These are phyloP conservation scores for Paecilomyces sp. DNA, from an alignment of 2,329 filamentous ascomycete genomes.

Conservation along the genomic window DNA sequence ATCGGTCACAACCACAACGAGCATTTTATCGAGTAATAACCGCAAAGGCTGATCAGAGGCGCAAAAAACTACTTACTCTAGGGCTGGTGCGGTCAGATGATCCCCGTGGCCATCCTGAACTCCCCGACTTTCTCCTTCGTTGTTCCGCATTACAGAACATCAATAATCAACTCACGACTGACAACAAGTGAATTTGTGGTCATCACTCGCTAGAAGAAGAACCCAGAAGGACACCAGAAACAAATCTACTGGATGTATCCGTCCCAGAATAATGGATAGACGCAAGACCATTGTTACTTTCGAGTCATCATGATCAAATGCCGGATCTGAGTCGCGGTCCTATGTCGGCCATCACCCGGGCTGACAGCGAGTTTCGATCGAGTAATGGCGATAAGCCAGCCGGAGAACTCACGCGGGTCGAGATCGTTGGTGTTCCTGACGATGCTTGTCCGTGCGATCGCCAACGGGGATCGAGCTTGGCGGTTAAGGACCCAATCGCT, in stretches of 20 bases:
- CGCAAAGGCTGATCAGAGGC: neutral
- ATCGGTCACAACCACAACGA: neutral
- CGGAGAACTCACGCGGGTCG: neutral
- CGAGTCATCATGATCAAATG: neutral
- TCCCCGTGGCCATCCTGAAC: neutral
- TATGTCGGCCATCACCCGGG: neutral
- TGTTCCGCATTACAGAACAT: neutral
- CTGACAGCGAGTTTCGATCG: constrained; percentile 8
- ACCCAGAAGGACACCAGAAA: neutral
- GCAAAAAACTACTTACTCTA: neutral
- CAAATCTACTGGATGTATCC: neutral
- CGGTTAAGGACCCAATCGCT: neutral
- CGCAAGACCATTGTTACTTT: neutral
- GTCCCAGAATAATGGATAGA: neutral
- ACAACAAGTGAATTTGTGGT: neutral
- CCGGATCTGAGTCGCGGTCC: neutral
- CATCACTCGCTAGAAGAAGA: neutral
- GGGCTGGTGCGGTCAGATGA: neutral
- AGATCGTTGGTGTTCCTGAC: neutral
- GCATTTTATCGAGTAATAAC: neutral
- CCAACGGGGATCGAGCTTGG: neutral
- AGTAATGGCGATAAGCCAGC: constrained; percentile 10
- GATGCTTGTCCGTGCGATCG: neutral
- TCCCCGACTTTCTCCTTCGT: neutral
- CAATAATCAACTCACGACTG: neutral